Evolutionary conservation across 2,329 filamentous ascomycete genomes (phyloP).

Genomic region (Penicillium sp.): DNA sequence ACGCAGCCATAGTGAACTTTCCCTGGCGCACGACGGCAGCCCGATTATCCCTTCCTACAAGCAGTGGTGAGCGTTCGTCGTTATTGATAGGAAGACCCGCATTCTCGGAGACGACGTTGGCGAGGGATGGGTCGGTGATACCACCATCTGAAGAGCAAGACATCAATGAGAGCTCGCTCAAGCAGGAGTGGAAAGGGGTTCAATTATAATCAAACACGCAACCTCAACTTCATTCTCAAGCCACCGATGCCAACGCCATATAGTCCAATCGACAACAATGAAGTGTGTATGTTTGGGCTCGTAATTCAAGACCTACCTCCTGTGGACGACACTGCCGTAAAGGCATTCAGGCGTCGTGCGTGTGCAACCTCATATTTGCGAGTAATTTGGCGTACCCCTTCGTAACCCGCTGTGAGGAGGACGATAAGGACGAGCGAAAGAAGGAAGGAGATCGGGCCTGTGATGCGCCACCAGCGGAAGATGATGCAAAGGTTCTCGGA

Average conservation of each 20-base stretch:
- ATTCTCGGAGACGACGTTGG: conserved; percentile 23
- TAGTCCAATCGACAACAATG: background rate
- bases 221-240: background rate
- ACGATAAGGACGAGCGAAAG: conserved; percentile 81
- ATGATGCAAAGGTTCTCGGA: conserved; percentile 93
- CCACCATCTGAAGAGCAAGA: conserved; percentile 37
- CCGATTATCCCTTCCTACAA: conserved; percentile 70
- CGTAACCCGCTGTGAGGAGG: conserved; percentile 85
- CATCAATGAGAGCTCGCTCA: conserved; percentile 29
- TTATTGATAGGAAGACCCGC: conserved; percentile 17
- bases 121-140: conserved; percentile 30
- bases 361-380: conserved; percentile 69
- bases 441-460: conserved; percentile 70
- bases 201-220: background rate
- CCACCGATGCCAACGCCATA: conserved; percentile 6
- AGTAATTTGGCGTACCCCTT: conserved; percentile 75
- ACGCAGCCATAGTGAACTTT: conserved; percentile 73
- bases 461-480: conserved; percentile 88
- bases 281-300: background rate
- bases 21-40: conserved; percentile 63
- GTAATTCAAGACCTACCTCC: conserved; percentile 32
- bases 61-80: conserved; percentile 68
- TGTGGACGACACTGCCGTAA: conserved; percentile 34
- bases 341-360: conserved; percentile 52
- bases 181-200: conserved; percentile 12